Evolutionary conservation across 352 stramenopile species (phyloP).

Genomic region (Pythium apleroticum): DNA sequence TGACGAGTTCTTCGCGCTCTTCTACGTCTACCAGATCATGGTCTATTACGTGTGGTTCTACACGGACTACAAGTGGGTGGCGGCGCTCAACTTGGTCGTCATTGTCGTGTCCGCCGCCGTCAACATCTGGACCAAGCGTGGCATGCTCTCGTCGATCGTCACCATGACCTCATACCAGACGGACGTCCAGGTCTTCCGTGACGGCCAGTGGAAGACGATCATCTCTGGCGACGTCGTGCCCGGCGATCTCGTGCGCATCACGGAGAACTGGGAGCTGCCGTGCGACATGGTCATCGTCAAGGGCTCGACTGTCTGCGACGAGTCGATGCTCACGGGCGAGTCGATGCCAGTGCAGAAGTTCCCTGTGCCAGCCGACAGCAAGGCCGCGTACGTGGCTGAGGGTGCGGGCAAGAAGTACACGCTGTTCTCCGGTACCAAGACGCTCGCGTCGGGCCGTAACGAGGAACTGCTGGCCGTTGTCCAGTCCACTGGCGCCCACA

Average conservation of each 20-base stretch:
- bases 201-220: constrained; percentile 33
- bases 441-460: constrained; percentile 41
- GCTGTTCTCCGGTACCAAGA: constrained; percentile 61
- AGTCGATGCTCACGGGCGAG: constrained; percentile 40
- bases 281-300: constrained; percentile 39
- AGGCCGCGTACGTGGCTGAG: constrained; percentile 29
- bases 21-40: constrained; percentile 39
- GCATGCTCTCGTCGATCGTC: constrained; percentile 29
- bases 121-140: constrained; percentile 39
- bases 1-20: constrained; percentile 33
- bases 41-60: constrained; percentile 37
- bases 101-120: constrained; percentile 25
- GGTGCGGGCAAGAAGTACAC: constrained; percentile 50
- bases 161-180: constrained; percentile 35
- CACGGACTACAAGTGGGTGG: constrained; percentile 32
- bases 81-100: constrained; percentile 29
- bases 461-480: constrained; percentile 46
- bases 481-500: constrained; percentile 53
- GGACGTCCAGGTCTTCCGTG: constrained; percentile 37
- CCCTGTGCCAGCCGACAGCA: constrained; percentile 21
- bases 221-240: constrained; percentile 27
- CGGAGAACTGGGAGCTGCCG: constrained; percentile 30
- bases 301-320: constrained; percentile 33
- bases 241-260: constrained; percentile 32
- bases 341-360: constrained; percentile 62